Base-by-base conservation (phyloP, 129 eudicot genomes). In the Lactuca saligna region DNA sequence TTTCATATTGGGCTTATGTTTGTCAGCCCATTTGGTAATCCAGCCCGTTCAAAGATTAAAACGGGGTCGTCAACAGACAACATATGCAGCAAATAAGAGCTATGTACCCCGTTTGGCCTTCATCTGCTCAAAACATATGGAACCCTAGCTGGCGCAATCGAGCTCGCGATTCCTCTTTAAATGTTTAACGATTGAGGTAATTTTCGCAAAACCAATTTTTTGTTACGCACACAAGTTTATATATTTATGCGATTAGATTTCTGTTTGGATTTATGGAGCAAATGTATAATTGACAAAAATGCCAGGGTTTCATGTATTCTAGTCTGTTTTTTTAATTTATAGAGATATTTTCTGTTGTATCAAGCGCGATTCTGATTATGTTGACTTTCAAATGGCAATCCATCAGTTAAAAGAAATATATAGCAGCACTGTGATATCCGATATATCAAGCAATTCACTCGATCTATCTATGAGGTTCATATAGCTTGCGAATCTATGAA, bases 101-200 rank as follows among this genome's bases (percentile, higher is more conserved):
- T 15, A 31, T 25, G 74, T 38, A 6, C 16, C 13, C 61, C 41
- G 11, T 39, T 69, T 55, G 54, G 32, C 33, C 54, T 59, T 32
- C 48, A 59, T 58, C 67, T 16, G 37, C 34, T 31, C 33, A 15
- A 16, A 42, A 59, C 58, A 71, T 71, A 48, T 71, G 49, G 67
- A 71, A 60, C 75, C 67, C 75, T 60, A 59, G 60, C 68, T 48
- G 50, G 33, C 44, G 75, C 67, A 48, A 32, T 48, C 48, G 50
- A 71, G 20, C 68, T 71, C 60, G 17, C 10, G 68, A 59, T 10
- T 59, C 33, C 57, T 56, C 54, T 44, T 57, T 41, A 9, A 41
- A 34, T 44, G 12, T 17, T 48, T 25, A 7, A 71, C 17, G 31
- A 60, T 8, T 46, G 39, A 59, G 75, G 75, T 71, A 71, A 60